phyloP scores from a whole-genome alignment of 1,139 yeast genomes.

The Suhomyces bolitotheri region DNA sequence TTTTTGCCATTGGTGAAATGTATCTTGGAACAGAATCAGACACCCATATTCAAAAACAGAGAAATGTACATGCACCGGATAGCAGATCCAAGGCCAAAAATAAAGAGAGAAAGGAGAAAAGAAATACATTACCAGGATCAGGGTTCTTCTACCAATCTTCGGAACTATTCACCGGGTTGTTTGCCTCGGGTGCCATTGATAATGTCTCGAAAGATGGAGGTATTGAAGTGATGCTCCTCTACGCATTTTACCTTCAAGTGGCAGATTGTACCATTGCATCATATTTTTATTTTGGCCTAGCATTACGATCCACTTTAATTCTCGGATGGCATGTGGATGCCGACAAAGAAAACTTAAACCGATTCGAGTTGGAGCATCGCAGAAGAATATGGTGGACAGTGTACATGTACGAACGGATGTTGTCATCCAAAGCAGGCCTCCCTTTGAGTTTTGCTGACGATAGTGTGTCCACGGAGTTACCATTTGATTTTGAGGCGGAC shows the following conservation, averaged over 20 bases:
- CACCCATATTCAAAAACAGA: slow-evolving; percentile 31
- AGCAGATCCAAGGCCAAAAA: slow-evolving; percentile 15
- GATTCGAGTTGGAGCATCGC: slow-evolving; percentile 76
- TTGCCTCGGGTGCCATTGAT: slow-evolving; percentile 78
- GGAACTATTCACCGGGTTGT: slow-evolving; percentile 69
- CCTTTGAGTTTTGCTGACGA: slow-evolving; percentile 80
- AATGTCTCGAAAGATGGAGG: slow-evolving; percentile 78
- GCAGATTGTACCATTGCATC: slow-evolving; percentile 85
- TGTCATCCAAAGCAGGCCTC: slow-evolving; percentile 81
- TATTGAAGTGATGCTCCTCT: slow-evolving; percentile 72
- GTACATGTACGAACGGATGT: slow-evolving; percentile 84
- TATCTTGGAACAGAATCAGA: slow-evolving; percentile 69
- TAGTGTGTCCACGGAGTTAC: slow-evolving; percentile 73
- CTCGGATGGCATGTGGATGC: slow-evolving; percentile 86
- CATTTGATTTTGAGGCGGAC: slow-evolving; percentile 67
- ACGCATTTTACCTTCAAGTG: slow-evolving; percentile 80
- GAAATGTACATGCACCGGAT: slow-evolving; percentile 11
- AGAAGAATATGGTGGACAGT: slow-evolving; percentile 91
- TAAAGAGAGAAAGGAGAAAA: slow-evolving; percentile 13
- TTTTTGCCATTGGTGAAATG: slow-evolving; percentile 86
- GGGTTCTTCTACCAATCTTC: slow-evolving; percentile 77
- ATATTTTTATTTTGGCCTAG: slow-evolving; percentile 77
- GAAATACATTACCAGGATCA: slow-evolving; percentile 64
- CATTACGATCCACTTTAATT: slow-evolving; percentile 70
- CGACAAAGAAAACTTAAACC: slow-evolving; percentile 59